These are phyloP conservation scores for Leccinum angustisporum DNA, from an alignment of 1,284 basidiomycete genomes.

Conservation along the genomic window DNA sequence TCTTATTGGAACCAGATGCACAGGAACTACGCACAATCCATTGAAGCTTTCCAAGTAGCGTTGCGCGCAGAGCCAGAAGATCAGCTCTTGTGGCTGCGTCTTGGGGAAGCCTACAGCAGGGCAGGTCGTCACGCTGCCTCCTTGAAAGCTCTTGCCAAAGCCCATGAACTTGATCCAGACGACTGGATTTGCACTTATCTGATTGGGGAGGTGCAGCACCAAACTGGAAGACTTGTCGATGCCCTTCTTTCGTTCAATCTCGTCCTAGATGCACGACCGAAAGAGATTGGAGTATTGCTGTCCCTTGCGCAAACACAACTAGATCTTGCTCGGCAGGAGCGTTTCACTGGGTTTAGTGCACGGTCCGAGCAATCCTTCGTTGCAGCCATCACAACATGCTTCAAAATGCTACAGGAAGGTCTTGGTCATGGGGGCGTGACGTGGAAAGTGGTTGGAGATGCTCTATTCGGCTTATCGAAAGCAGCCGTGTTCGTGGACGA, in stretches of 20 bases:
- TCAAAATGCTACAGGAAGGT: constrained; percentile 55
- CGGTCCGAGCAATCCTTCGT: constrained; percentile 77
- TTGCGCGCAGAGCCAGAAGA: constrained; percentile 82
- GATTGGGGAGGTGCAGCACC: constrained; percentile 83
- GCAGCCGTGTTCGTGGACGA: constrained; percentile 46
- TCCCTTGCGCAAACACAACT: constrained; percentile 78
- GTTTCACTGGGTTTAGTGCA: constrained; percentile 66
- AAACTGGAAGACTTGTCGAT: constrained; percentile 74
- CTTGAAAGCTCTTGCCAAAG: constrained; percentile 81
- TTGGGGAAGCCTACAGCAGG: constrained; percentile 90
- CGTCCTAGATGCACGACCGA: constrained; percentile 58
- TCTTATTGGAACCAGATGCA: constrained; percentile 53
- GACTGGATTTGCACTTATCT: constrained; percentile 88
- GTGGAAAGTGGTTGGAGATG: constrained; percentile 90
- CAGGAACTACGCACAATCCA: constrained; percentile 75
- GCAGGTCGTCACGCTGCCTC: constrained; percentile 89
- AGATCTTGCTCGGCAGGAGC: constrained; percentile 68
- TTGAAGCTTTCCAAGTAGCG: constrained; percentile 86
- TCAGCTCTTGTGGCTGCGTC: constrained; percentile 79
- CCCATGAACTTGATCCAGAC: constrained; percentile 64
- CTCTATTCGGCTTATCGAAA: constrained; percentile 64
- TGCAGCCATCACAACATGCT: constrained; percentile 54
- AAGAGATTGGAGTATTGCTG: constrained; percentile 70
- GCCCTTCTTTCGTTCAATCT: constrained; percentile 70
- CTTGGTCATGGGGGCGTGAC: constrained; percentile 68